Conservation (phyloP, 1,284 basidiomycete species). For the Peniophora sp. region DNA sequence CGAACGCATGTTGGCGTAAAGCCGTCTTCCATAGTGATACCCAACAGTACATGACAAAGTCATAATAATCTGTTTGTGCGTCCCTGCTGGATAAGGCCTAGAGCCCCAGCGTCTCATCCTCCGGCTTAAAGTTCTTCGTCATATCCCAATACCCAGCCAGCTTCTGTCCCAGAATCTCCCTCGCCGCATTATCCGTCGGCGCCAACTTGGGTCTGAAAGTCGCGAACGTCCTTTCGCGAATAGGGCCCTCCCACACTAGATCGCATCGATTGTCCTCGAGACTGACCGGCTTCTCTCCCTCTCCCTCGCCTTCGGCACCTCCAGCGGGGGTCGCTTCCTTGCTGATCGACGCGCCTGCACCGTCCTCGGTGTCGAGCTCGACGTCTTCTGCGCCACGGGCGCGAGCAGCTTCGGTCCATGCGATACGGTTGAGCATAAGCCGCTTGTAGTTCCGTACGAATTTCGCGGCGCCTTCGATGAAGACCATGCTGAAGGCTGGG, state of each 20-base stretch:
- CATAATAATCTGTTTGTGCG: too few species aligned
- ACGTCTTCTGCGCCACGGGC: conserved; percentile 66
- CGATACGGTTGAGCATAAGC: conserved; percentile 83
- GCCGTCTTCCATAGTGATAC: too few species aligned
- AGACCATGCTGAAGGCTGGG: conserved; percentile 82
- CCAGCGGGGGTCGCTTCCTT: conserved; percentile 3
- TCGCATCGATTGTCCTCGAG: conserved; percentile 85
- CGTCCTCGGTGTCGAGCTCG: conserved; percentile 50
- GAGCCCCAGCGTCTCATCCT: conserved; percentile 55
- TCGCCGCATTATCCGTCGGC: conserved; percentile 79
- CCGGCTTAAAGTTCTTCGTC: conserved; percentile 80
- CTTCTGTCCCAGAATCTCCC: conserved; percentile 78
- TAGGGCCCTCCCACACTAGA: conserved; percentile 87
- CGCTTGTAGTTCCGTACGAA: conserved; percentile 85
- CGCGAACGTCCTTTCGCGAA: conserved; percentile 78
- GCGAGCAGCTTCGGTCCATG: conserved; percentile 90
- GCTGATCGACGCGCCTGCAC: conserved; percentile 15
- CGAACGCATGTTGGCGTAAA: too few species aligned
- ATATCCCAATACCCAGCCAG: conserved; percentile 91
- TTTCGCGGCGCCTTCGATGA: conserved; percentile 89
- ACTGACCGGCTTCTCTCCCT: conserved; percentile 34
- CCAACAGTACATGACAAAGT: too few species aligned
- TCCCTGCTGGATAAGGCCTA: too few species aligned
- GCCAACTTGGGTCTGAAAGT: conserved; percentile 80
- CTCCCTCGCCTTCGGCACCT: conserved; percentile 22